A percentile compares a stretch with the other conserved stretches of the same genome.
Conservation (phyloP, 306 rosid species). For the Pyrus communis region DNA sequence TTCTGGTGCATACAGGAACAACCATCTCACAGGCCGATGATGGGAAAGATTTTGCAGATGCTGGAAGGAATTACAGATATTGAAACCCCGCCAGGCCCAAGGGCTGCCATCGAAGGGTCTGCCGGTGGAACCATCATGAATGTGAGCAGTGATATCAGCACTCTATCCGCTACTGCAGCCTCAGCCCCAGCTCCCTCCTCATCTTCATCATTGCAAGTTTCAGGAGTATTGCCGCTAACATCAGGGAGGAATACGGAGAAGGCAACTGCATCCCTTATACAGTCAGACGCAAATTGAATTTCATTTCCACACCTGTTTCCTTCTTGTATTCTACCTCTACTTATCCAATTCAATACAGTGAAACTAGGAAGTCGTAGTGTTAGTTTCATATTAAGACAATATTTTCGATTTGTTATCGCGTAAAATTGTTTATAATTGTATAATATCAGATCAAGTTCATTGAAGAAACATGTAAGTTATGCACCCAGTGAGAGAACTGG, state of each 20-base stretch:
- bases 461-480: too few relatives aligned
- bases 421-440: not conserved
- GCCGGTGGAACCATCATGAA: conserved; percentile 27
- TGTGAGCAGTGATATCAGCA: conserved; percentile 36
- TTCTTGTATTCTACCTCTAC: not conserved
- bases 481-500: too few relatives aligned
- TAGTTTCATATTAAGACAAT: not conserved
- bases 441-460: not conserved
- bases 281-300: conserved; percentile 12
- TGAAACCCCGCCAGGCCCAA: conserved; percentile 53
- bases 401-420: not conserved
- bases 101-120: conserved; percentile 30
- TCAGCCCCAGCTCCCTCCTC: conserved; percentile 34
- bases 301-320: not conserved
- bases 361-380: not conserved
- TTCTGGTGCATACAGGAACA: conserved; percentile 95
- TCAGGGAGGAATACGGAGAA: conserved; percentile 32
- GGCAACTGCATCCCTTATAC: conserved; percentile 35
- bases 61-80: conserved; percentile 63
- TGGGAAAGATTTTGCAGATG: conserved; percentile 82
- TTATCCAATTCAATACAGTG: not conserved
- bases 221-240: conserved; percentile 12
- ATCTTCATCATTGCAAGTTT: conserved; percentile 28
- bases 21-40: conserved; percentile 67
- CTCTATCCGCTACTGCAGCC: conserved; percentile 27